phyloP scores from a whole-genome alignment of 2,329 filamentous ascomycete species.

The Hypoxylon sp. region DNA sequence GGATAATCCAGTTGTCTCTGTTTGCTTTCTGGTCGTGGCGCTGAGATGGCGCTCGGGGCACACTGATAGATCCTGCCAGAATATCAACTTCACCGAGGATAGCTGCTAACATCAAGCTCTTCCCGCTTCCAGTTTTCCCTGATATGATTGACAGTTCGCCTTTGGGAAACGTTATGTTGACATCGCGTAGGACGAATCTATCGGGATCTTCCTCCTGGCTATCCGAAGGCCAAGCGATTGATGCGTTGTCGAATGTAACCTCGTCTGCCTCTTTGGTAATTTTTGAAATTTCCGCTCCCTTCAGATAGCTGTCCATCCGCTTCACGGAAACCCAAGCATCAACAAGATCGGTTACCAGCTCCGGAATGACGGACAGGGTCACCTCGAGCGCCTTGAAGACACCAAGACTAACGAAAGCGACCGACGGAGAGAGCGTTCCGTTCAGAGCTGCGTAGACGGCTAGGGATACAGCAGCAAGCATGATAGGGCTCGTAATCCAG shows the following conservation, averaged over 20 bases:
- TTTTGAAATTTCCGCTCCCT: conserved; percentile 73
- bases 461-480: conserved; percentile 80
- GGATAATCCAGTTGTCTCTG: conserved; percentile 76
- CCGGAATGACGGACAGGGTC: conserved; percentile 78
- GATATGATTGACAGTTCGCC: conserved; percentile 81
- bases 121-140: conserved; percentile 83
- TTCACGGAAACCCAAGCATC: conserved; percentile 81
- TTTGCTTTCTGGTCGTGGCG: conserved; percentile 75
- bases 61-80: conserved; percentile 72
- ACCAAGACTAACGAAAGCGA: conserved; percentile 84
- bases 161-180: conserved; percentile 77
- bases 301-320: conserved; percentile 80
- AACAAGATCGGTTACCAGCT: conserved; percentile 78
- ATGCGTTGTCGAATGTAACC: conserved; percentile 76
- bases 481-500: conserved; percentile 81
- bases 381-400: conserved; percentile 82
- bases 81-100: conserved; percentile 83
- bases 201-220: conserved; percentile 69
- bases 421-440: conserved; percentile 75
- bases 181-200: conserved; percentile 74
- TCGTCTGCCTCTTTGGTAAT: conserved; percentile 69
- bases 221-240: conserved; percentile 82
- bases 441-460: conserved; percentile 76
- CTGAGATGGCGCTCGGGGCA: conserved; percentile 67
- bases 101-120: conserved; percentile 80